Evolutionary conservation across 306 rosid genomes (phyloP), one percentile per base, ranked within the genome.

Genomic region (Geum urbanum): DNA sequence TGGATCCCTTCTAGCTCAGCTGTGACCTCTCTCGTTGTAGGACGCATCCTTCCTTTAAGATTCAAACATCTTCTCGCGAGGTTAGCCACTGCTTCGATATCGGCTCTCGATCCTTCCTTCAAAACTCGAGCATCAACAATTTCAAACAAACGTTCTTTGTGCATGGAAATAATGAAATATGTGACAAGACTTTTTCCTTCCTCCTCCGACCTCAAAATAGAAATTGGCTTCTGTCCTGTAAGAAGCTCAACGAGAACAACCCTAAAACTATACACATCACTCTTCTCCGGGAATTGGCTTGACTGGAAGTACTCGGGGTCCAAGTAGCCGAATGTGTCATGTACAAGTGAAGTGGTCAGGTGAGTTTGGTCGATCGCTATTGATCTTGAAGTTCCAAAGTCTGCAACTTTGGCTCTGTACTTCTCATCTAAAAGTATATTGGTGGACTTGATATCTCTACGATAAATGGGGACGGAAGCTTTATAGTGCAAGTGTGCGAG

Each of bases 1-100:
- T 70, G 74, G 46, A 70, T 44, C 55, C 54, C 35, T 37, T 44
- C 67, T 14, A 84, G 63, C 27, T 84, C 79, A 2, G 66, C 41
- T 5, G 85, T 77, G 0, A 75, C 83, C 67, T 81, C 83, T 61
- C 54, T 78, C 88, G 76, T 84, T 2, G 75, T 80, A 19, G 90
- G 90, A 15, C 85, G 74, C 7, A 51, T 78, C 69, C 35, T 80
- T 24, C 90, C 90, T 6, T 71, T 71, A 67, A 76, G 22, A 35
- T 61, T 73, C 62, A 86, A 22, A 64, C 87, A 86, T 71, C 80
- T 76, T 35, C 32, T 46, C 2, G 84, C 87, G 20, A 85, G 72
- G 37, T 63, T 72, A 4, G 85, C 85, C 39, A 70, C 20, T 0
- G 13, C 27, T 24, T 6, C 6, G 8, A 54, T 41, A 6, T 14